A percentile compares a stretch with the other conserved stretches of the same genome.
Conservation (phyloP, 345 rosid genomes). For the Moringa oleifera region DNA sequence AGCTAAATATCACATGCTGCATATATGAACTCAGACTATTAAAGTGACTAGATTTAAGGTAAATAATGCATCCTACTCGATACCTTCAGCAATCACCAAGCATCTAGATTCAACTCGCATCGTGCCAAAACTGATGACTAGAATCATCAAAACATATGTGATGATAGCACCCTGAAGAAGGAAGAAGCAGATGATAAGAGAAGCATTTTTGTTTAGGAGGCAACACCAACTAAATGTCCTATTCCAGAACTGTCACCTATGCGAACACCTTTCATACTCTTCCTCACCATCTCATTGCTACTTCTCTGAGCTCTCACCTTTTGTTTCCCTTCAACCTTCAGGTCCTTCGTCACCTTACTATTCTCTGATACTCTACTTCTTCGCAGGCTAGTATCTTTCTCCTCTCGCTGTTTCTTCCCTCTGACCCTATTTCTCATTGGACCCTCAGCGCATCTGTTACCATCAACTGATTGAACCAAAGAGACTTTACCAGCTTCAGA, state of each 20-base stretch:
- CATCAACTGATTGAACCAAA: constrained; percentile 7
- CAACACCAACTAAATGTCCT: constrained; percentile 32
- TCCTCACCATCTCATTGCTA: constrained; percentile 30
- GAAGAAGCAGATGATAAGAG: neutral
- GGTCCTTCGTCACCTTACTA: constrained; percentile 18
- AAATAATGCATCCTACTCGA: no score
- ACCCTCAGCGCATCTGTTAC: constrained; percentile 11
- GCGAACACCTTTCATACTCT: constrained; percentile 30
- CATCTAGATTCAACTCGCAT: constrained; percentile 5
- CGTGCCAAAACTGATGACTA: no score
- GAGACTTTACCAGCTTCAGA: constrained; percentile 17
- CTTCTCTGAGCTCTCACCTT: constrained; percentile 24
- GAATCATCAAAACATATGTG: neutral
- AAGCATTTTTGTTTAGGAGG: constrained; percentile 18
- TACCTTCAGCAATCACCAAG: neutral
- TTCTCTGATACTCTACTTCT: constrained; percentile 16
- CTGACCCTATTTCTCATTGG: constrained; percentile 11
- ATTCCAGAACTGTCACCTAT: constrained; percentile 25
- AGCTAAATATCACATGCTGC: constrained; percentile 8
- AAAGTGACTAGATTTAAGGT: constrained; percentile 3
- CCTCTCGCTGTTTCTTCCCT: constrained; percentile 23
- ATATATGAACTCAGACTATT: neutral
- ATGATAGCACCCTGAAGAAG: no score
- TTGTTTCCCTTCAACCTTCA: constrained; percentile 19
- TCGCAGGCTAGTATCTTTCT: constrained; percentile 20